Evolutionary conservation across 2,329 filamentous ascomycete genomes (phyloP), one percentile per base, ranked within the genome.

Genomic region (Plectosphaerella cucumerina): DNA sequence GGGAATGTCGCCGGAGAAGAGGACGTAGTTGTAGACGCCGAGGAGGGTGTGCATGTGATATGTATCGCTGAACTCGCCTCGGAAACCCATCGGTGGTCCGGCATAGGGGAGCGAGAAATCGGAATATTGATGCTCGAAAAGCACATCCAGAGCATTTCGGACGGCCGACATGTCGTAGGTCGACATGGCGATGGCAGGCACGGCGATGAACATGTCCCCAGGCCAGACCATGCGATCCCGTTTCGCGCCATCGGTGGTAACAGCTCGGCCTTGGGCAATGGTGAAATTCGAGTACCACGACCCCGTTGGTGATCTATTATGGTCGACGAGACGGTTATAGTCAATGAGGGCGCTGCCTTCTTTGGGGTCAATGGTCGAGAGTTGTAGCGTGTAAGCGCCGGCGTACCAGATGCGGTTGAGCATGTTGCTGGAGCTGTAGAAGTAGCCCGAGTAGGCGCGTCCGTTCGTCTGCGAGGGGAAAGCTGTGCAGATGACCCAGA

Each of bases 31-130:
- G 59, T 75, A 74, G 9, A 73, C 75, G 8, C 73, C 71, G 43
- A 78, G 72, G 60, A 79, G 70, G 0, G 75, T 76, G 66, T 78
- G 78, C 59, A 81, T 71, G 47, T 84, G 80, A 55, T 84, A 84
- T 0, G 81, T 84, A 53, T 76, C 77, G 11, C 72, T 76, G 35
- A 68, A 62, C 2, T 62, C 57, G 5, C 62, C 53, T 6, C 56
- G 61, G 50, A 74, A 60, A 15, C 62, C 60, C 33, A 70, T 72
- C 0, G 76, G 75, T 9, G 66, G 63, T 2, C 77, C 76, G 5
- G 74, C 77, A 53, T 78, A 81, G 0, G 78, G 78, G 17, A 80
- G 50, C 5, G 50, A 56, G 9, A 52, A 10, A 68, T 70, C 74
- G 70, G 77, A 60, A 74, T 72, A 52, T 58, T 70, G 67, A 49